Evolutionary conservation across 768 basidiomycete genomes (phyloP), one percentile per base, ranked within the genome.

Genomic region (Calocybe indica): DNA sequence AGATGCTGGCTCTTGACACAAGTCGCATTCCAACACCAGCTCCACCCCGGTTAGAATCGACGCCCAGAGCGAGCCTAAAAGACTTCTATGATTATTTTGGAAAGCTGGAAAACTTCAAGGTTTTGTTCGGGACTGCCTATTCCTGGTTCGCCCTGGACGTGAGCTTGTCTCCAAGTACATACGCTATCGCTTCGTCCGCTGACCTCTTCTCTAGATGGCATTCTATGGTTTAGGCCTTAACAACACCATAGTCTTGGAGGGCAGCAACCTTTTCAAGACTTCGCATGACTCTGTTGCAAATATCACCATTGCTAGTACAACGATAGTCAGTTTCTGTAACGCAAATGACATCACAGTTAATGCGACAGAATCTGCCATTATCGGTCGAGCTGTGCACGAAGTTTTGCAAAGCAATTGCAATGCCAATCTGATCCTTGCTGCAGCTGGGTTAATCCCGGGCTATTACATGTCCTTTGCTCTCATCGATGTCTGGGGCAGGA

Each of bases 181-280:
- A 14, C 36, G 1, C n/a, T 41, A 44, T 6, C 12, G 13, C 45
- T 28, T 35, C 1, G 12, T 39, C 28, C 9, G 47, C 36, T n/a
- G 15, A 14, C 10, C 7, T 56, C 38, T 5, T 42, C 12, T 45
- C 53, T 28, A 87, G 80, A 82, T 93, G 46, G 89, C 90, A 6
- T 93, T 89, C 69, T 92, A 93, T 62, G 91, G 90, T 45, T 76
- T 95, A 34, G 85, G 89, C 47, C 76, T 95, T 47, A 94, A 94
- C 68, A 86, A 82, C 3, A 73, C 79, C 34, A 80, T 82, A 60
- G 85, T 94, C 53, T 72, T 94, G 43, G 63, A 69, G 43, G 77
- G 84, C 30, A 92, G 92, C 58, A 81, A 82, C 35, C 89, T 85
- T 60, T 89, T 88, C 43, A 62, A 63, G 7, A 64, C 78, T 12